Evolutionary conservation across 2,329 filamentous ascomycete species (phyloP), one percentile per base, ranked within the genome.

Genomic region (Sclerotinia minor): DNA sequence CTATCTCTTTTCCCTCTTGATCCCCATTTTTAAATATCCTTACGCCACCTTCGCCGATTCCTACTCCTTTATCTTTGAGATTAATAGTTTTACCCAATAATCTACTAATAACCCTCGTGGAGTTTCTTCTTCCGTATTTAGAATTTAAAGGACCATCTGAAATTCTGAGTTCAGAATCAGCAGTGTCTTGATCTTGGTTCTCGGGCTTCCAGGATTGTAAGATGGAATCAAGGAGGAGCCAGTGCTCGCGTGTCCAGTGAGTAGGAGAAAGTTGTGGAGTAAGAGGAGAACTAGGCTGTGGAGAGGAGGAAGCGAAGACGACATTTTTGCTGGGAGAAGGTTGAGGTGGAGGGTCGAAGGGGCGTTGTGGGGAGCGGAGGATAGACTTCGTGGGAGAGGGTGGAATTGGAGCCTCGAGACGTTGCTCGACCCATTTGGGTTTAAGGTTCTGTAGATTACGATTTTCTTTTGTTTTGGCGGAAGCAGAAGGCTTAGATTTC

Each of bases 291-390:
- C 64, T 64, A 1, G 73, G 70, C 0, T 70, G 69, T 11, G 75
- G 74, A n/a, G 76, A 77, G 3, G 75, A 77, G 26, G 75, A 76
- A 17, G 75, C 75, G 32, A 74, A 77, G 65, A 73, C 71, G 5
- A 77, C 76, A 21, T 64, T 74, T 69, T 76, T 76, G 61, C 55
- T 71, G 19, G 73, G 72, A n/a, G 69, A 73, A 5, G 67, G 45
- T 26, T 71, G 67, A 6, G 29, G 26, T 6, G 60, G 44, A 21
- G 29, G 44, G 32, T 21, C 32, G 6, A 70, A 71, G 8, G 72
- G 71, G 54, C 75, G 76, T 24, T 73, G 66, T 1, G 74, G 76
- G 8, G 75, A 75, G 55, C 74, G 73, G 13, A 77, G 70, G 54
- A 74, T 75, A 1, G 76, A 76, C 71, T 77, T 77, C 15, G 74